Conservation (phyloP, 2,329 filamentous ascomycete species). For the Pestalotiopsis sp. region DNA sequence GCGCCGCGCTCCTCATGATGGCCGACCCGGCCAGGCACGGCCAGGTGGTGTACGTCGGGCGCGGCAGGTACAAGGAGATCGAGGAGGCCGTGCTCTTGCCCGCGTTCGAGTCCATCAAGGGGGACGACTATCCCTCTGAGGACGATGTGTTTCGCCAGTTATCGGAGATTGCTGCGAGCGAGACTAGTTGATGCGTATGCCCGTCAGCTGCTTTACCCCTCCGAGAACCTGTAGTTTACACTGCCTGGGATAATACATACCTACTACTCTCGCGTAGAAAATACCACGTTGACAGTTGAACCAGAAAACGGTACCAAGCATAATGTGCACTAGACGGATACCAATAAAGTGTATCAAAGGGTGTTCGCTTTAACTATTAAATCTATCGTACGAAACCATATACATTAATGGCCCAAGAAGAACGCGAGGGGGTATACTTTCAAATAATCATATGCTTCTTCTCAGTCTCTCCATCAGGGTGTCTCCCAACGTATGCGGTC, state of each 20-base stretch:
- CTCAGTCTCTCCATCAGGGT: not conserved
- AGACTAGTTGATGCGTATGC: not conserved
- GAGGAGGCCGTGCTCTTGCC: conserved; percentile 33
- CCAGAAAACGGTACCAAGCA: not conserved
- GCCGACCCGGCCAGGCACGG: conserved; percentile 48
- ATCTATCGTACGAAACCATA: conserved; percentile 35
- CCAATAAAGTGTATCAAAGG: not conserved
- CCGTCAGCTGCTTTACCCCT: too few species aligned
- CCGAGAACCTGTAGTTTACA: too few species aligned
- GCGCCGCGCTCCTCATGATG: conserved; percentile 51
- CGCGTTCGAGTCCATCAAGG: not conserved
- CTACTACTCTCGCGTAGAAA: too few species aligned
- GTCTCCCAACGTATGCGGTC: not conserved
- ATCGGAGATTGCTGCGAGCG: not conserved
- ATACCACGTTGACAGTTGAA: not conserved
- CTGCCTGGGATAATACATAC: too few species aligned
- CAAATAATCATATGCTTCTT: conserved; percentile 22
- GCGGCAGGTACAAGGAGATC: conserved; percentile 53
- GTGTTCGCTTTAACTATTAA: conserved; percentile 23
- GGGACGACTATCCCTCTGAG: conserved; percentile 20
- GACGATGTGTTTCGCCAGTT: not conserved
- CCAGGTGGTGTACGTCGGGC: conserved; percentile 52
- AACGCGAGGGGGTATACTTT: conserved; percentile 32
- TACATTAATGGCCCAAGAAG: conserved; percentile 32
- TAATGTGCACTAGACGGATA: not conserved